phyloP scores from a whole-genome alignment of 495 filamentous ascomycete species.

The Hypoxylon fuscum region DNA sequence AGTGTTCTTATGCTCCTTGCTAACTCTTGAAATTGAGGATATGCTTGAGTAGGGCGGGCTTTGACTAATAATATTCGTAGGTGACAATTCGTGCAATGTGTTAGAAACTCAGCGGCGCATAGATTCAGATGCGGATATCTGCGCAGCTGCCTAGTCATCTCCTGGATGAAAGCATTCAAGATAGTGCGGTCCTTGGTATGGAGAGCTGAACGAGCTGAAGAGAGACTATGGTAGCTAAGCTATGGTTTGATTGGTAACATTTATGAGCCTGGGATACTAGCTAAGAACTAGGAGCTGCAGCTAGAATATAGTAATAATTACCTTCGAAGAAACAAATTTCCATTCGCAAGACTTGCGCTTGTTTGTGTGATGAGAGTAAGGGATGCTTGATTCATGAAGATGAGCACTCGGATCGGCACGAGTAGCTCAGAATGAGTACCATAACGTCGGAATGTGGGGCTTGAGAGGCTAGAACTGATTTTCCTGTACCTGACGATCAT shows the following conservation, averaged over 20 bases:
- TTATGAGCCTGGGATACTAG: neutral
- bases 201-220: conserved; percentile 23
- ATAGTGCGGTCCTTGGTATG: neutral
- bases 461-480: conserved; percentile 26
- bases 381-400: neutral
- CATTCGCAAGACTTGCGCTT: neutral
- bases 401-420: conserved; percentile 23
- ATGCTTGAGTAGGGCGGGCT: too few relatives aligned
- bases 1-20: too few relatives aligned
- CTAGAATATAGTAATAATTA: neutral
- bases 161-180: too few relatives aligned
- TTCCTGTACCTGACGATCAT: conserved; percentile 39
- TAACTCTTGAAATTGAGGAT: too few relatives aligned
- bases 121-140: neutral
- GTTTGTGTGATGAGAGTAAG: conserved; percentile 1
- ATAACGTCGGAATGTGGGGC: conserved; percentile 19
- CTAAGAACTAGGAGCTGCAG: neutral
- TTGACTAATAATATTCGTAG: too few relatives aligned
- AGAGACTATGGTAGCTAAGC: conserved; percentile 10
- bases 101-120: too few relatives aligned
- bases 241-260: conserved; percentile 1
- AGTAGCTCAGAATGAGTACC: conserved; percentile 17
- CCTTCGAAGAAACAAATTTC: too few relatives aligned
- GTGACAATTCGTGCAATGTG: too few relatives aligned
- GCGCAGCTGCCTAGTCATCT: too few relatives aligned